phyloP scores from a whole-genome alignment of 2,329 filamentous ascomycete genomes.

The Lachnellula subtilissima region DNA sequence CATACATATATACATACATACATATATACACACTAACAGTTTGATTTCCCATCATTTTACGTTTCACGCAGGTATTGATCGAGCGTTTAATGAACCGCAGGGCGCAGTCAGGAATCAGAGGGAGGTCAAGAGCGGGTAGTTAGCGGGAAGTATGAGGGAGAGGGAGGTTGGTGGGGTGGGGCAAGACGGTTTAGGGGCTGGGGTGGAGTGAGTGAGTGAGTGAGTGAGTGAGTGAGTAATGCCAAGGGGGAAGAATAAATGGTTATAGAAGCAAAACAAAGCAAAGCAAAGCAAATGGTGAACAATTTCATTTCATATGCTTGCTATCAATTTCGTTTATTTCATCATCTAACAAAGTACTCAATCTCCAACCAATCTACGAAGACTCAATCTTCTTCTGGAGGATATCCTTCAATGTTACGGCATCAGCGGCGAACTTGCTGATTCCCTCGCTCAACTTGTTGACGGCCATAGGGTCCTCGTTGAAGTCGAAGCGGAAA shows the following conservation, averaged over 20 bases:
- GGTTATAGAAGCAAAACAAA: background rate
- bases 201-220: background rate
- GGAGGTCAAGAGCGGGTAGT: slow-evolving; percentile 18
- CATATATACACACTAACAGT: no score
- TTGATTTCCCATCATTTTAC: no score
- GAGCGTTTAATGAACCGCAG: slow-evolving; percentile 7
- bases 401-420: slow-evolving; percentile 89
- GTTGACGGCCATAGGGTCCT: slow-evolving; percentile 98
- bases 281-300: background rate
- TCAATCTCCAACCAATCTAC: slow-evolving; percentile 11
- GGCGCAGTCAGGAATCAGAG: slow-evolving; percentile 12
- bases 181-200: background rate
- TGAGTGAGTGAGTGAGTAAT: background rate
- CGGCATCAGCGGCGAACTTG: slow-evolving; percentile 95
- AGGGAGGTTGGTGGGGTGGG: slow-evolving; percentile 10
- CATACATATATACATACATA: no score
- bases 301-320: background rate
- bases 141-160: slow-evolving; percentile 18
- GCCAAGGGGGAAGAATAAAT: no score
- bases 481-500: slow-evolving; percentile 99
- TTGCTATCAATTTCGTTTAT: background rate
- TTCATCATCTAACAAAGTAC: background rate
- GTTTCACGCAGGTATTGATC: slow-evolving; percentile 17
- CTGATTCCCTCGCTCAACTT: slow-evolving; percentile 99
- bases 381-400: slow-evolving; percentile 66